phyloP scores from a whole-genome alignment of 129 eudicot genomes.

The Smallanthus sonchifolius region DNA sequence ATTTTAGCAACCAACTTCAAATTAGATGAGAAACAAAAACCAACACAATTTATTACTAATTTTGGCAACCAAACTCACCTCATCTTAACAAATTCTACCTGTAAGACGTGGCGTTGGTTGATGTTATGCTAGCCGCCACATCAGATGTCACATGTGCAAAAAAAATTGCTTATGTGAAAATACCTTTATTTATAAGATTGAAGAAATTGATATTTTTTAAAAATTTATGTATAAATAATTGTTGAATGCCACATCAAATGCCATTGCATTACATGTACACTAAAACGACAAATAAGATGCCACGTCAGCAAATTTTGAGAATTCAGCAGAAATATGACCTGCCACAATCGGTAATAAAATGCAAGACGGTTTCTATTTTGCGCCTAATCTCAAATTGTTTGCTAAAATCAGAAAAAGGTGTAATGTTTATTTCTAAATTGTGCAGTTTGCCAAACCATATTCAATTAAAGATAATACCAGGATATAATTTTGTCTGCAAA shows the following conservation, averaged over 20 bases:
- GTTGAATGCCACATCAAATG: neutral
- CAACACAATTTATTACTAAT: neutral
- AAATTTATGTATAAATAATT: neutral
- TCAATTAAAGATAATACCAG: conserved; percentile 46
- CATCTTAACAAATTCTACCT: neutral
- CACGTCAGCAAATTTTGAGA: neutral
- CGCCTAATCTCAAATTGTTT: neutral
- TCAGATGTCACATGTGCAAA: neutral
- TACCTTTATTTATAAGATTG: neutral
- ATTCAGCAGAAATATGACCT: neutral
- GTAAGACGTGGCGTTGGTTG: neutral
- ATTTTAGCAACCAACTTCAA: neutral
- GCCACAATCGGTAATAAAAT: neutral
- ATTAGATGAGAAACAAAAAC: neutral
- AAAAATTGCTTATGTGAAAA: neutral
- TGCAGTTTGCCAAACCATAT: neutral
- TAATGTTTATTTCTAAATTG: neutral
- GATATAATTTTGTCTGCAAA: conserved; percentile 71
- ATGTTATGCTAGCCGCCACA: neutral
- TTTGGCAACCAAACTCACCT: neutral
- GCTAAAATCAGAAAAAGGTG: neutral
- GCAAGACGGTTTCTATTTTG: neutral
- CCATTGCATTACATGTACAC: neutral
- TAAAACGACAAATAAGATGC: neutral
- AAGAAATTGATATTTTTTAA: neutral